Evolutionary conservation across 2,329 filamentous ascomycete genomes (phyloP), one percentile per base, ranked within the genome.

Genomic region (Emergomyces orientalis): DNA sequence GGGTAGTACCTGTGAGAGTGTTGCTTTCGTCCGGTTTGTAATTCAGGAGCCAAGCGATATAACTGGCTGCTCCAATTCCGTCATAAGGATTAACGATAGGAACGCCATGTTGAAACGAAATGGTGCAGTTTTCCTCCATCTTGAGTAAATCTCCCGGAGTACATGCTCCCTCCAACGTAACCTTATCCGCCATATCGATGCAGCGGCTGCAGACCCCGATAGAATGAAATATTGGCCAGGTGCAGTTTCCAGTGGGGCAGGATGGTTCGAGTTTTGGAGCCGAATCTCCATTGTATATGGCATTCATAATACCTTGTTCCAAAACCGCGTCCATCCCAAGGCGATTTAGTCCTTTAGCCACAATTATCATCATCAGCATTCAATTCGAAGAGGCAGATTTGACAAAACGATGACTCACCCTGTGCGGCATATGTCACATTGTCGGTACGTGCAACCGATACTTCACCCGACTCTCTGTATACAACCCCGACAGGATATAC

Each of bases 101-200:
- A 19, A 37, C 14, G 5, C 56, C 56, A 22, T 58, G 56, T 32
- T 25, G 56, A 45, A 58, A 32, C 14, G 37, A 58, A 45, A 58
- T 45, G 22, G 56, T 45, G 56, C 56, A 58, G 56, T 30, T 58
- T 32, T 58, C 32, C 56, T 45, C 25, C 56, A 58, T 58, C 32
- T 17, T 37, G n/a, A 58, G 56, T n/a, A 58, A 45, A 58, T 58
- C 56, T 14, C 56, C 56, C 1, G 56, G 37, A 9, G 56, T 58
- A 43, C 56, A 58, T 30, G 56, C 56, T 6, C 56, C 56, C 25
- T 58, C 56, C 37, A 58, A 32, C 27, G 30, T 58, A 9, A 58
- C 56, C 41, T 58, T 27, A 43, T 58, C 41, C 5, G 39, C 41
- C 37, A 58, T 43, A 58, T 58, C 56, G 25, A 45, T 14, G 25